Conservation (phyloP, 345 rosid species). For the Populus davidiana region DNA sequence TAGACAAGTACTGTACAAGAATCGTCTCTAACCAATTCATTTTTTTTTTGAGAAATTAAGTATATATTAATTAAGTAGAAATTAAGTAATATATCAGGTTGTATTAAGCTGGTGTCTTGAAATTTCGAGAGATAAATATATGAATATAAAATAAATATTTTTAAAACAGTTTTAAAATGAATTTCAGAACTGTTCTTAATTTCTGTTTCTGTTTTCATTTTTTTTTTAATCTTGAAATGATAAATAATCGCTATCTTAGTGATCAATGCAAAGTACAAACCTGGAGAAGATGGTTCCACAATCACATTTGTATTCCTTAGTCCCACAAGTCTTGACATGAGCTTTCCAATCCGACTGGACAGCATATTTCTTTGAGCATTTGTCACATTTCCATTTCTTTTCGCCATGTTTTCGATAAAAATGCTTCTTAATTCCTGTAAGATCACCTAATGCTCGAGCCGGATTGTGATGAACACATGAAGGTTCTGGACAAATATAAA, state of each 20-base stretch:
- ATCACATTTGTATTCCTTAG: slow-evolving; percentile 64
- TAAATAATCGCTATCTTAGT: not conserved
- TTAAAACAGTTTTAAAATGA: no score
- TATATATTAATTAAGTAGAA: no score
- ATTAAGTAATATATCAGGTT: not conserved
- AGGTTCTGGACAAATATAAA: slow-evolving; percentile 59
- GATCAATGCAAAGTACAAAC: slow-evolving; percentile 19
- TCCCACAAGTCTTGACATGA: slow-evolving; percentile 63
- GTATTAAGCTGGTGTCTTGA: no score
- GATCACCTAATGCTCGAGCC: slow-evolving; percentile 61
- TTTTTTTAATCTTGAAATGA: no score
- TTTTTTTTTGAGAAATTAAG: not conserved
- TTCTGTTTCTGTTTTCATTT: no score
- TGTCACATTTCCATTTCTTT: slow-evolving; percentile 66
- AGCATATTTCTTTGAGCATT: slow-evolving; percentile 64
- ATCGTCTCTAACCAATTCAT: not conserved
- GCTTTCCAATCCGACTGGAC: slow-evolving; percentile 70
- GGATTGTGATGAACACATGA: slow-evolving; percentile 66
- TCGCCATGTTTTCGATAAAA: slow-evolving; percentile 66
- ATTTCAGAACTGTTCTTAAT: no score
- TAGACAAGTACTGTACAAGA: not conserved
- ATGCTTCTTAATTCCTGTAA: slow-evolving; percentile 75
- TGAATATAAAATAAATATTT: no score
- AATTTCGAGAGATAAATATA: no score
- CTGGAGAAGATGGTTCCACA: slow-evolving; percentile 63